A percentile compares a stretch with the other conserved stretches of the same genome.
These are phyloP conservation scores for Ajuga reptans DNA, from an alignment of 305 asterid species.

Conservation along the genomic window DNA sequence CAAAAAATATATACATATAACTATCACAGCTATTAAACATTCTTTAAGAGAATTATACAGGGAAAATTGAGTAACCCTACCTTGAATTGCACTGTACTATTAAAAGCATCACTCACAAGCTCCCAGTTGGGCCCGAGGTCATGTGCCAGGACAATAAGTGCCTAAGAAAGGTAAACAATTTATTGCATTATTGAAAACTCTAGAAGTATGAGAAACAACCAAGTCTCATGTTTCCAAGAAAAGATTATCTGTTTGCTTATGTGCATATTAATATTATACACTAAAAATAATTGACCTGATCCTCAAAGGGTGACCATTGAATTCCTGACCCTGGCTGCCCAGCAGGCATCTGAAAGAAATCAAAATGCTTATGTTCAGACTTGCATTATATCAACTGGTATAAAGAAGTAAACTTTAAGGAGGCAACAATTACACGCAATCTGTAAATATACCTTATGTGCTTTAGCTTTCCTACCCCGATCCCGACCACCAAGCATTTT, in stretches of 20 bases:
- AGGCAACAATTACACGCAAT: slow-evolving; percentile 10
- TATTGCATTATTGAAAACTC: slow-evolving; percentile 11
- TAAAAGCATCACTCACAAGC: slow-evolving; percentile 84
- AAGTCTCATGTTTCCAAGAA: slow-evolving; percentile 1
- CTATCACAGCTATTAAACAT: background rate
- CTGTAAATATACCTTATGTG: slow-evolving; percentile 47
- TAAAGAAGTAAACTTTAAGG: slow-evolving; percentile 10
- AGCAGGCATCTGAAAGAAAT: slow-evolving; percentile 50
- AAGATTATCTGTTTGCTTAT: background rate
- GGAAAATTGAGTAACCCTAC: slow-evolving; percentile 31
- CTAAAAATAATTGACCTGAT: slow-evolving; percentile 52
- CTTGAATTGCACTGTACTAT: slow-evolving; percentile 78
- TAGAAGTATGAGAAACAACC: slow-evolving; percentile 2
- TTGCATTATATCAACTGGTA: slow-evolving; percentile 5
- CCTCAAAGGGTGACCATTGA: slow-evolving; percentile 83
- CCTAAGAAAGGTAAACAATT: slow-evolving; percentile 34
- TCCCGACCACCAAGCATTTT: slow-evolving; percentile 69
- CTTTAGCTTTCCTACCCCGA: slow-evolving; percentile 61
- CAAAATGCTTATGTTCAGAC: slow-evolving; percentile 23
- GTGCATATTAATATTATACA: background rate
- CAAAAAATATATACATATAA: background rate
- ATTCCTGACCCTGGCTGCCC: slow-evolving; percentile 67
- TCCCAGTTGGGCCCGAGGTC: slow-evolving; percentile 96
- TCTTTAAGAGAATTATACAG: slow-evolving; percentile 13
- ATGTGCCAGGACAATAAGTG: slow-evolving; percentile 85